Conservation (phyloP, 345 rosid species). For the Erucastrum elatum region DNA sequence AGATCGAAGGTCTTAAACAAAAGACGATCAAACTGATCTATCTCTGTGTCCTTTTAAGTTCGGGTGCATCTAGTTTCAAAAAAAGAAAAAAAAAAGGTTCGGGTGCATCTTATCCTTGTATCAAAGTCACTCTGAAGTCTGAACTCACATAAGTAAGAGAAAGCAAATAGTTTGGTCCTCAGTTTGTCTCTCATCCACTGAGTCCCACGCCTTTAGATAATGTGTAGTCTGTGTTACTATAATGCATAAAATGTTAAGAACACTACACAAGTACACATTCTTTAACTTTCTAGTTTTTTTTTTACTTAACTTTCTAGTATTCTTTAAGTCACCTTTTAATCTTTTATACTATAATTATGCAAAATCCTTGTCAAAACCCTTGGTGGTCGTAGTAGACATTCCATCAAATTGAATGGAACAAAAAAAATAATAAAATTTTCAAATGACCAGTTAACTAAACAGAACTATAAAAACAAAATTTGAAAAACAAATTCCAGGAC, state of each 20-base stretch:
- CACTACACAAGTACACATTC: neutral
- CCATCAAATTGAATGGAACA: slow-evolving; percentile 14
- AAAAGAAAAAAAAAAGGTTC: too few species aligned
- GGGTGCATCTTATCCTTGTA: neutral
- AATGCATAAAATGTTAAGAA: slow-evolving; percentile 15
- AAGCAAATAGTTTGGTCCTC: slow-evolving; percentile 6
- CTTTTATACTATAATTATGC: slow-evolving; percentile 4
- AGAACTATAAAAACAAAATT: neutral
- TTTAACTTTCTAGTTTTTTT: slow-evolving; percentile 1
- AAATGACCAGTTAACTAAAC: neutral
- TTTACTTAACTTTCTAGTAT: neutral
- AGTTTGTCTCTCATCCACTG: neutral
- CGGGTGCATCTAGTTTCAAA: neutral
- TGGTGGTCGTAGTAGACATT: slow-evolving; percentile 16
- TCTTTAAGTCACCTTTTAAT: neutral
- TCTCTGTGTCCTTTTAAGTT: neutral
- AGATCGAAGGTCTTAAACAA: too few species aligned
- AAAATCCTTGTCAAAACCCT: slow-evolving; percentile 9
- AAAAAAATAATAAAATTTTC: neutral
- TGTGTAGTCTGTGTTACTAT: neutral
- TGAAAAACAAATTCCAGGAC: neutral
- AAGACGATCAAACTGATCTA: neutral
- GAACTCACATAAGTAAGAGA: slow-evolving; percentile 22
- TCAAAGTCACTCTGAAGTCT: slow-evolving; percentile 7
- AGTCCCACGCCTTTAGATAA: neutral